A percentile compares a stretch with the other conserved stretches of the same genome.
phyloP scores from a whole-genome alignment of 2,329 filamentous ascomycete species.

The Botrytis porri region DNA sequence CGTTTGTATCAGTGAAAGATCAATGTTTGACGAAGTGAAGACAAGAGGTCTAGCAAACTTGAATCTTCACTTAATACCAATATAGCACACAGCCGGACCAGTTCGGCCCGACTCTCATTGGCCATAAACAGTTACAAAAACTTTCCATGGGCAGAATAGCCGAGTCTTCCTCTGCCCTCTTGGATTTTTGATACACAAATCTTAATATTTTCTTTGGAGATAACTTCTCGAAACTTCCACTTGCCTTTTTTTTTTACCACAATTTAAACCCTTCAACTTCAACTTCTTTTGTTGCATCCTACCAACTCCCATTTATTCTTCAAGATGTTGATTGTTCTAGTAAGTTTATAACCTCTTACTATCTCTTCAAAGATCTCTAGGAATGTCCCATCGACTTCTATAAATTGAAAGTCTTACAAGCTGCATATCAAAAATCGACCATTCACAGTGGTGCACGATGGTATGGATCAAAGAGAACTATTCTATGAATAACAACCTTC shows the following conservation, averaged over 20 bases:
- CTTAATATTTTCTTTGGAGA: not conserved
- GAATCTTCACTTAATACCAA: not conserved
- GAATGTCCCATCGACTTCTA: fast-evolving
- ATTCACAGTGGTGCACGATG: not conserved
- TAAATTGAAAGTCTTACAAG: no score
- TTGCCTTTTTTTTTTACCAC: no score
- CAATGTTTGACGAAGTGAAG: not conserved
- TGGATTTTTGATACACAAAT: not conserved
- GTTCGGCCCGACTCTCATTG: not conserved
- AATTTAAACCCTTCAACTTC: not conserved
- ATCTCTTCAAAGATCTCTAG: no score
- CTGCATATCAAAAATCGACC: not conserved
- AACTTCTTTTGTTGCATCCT: not conserved
- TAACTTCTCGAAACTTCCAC: not conserved
- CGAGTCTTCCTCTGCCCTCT: no score
- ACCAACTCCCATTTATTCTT: not conserved
- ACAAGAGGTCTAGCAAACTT: not conserved
- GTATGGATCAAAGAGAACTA: not conserved
- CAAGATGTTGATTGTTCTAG: not conserved
- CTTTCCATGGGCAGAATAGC: not conserved
- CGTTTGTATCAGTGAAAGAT: not conserved
- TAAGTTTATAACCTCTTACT: not conserved
- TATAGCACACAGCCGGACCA: not conserved
- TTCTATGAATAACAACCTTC: not conserved
- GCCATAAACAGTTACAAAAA: not conserved